Evolutionary conservation across 768 basidiomycete genomes (phyloP), one percentile per base, ranked within the genome.

Genomic region (Kwoniella heveanensis): DNA sequence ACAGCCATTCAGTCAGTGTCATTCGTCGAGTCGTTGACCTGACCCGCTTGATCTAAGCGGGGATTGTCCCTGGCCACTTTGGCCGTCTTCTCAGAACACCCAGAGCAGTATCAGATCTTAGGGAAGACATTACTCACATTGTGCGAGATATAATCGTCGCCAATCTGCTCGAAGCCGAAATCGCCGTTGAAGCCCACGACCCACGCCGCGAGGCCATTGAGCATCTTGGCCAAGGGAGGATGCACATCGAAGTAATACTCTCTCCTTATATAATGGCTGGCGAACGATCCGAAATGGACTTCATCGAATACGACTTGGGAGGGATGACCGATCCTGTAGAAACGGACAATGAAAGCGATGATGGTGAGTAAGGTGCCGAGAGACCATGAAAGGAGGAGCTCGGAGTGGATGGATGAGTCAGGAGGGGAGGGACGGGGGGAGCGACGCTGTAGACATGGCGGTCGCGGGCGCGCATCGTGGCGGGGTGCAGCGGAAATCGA

Each of bases 241-340:
- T 99, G 96, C 8, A 99, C 95, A 78, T 99, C 96, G 83, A 99
- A 99, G 82, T 98, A 98, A 83, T 97, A 99, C 81, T 96, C 87
- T 68, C 95, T 85, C 50, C 83, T 83, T 25, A 98, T 88, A 81
- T 99, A 99, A 81, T 92, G 90, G 5, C 91, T 87, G 13, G 96
- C 94, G 78, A 99, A 99, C 81, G 97, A 96, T 66, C 95, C 95
- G 77, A 98, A 98, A 77, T 98, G 95, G 13, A 97, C 95, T 82
- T 98, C 94, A 78, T 97, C 94, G 77, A 97, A 97, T 52, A 94
- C 92, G 66, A 94, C 92, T 82, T 92, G 90, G 83, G 93, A 91
- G 48, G 92, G 93, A 77, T 91, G 88, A 77, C 88, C 91, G 78
- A 95, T 91, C 83, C 94, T 91, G 84, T 90, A 95, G 82, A 94